These are phyloP conservation scores for Phytophthora boehmeriae DNA, from an alignment of 352 stramenopile genomes.

Conservation along the genomic window DNA sequence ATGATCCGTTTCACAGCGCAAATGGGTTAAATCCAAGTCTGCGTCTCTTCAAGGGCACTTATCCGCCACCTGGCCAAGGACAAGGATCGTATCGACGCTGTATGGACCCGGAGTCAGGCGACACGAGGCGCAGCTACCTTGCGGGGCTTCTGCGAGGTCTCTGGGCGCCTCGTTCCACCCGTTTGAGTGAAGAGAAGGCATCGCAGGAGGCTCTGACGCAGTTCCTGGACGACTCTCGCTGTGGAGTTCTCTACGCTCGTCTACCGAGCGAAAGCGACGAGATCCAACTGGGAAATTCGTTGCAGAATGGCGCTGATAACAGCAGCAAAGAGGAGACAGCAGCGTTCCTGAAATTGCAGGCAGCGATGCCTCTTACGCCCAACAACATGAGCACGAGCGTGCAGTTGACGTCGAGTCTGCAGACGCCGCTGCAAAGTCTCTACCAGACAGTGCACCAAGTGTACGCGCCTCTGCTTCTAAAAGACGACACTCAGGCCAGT, in stretches of 20 bases:
- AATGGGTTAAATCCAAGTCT: background rate
- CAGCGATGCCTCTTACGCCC: slow-evolving; percentile 49
- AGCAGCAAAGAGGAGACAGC: slow-evolving; percentile 36
- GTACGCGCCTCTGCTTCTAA: slow-evolving; percentile 78
- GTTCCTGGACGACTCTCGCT: slow-evolving; percentile 81
- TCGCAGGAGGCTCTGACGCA: slow-evolving; percentile 55
- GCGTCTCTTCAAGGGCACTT: slow-evolving; percentile 11
- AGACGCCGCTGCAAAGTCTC: slow-evolving; percentile 77
- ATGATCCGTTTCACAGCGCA: too few relatives aligned
- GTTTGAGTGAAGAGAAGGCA: slow-evolving; percentile 41
- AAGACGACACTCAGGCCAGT: slow-evolving; percentile 46
- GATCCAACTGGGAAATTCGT: slow-evolving; percentile 22
- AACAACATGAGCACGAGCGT: slow-evolving; percentile 79
- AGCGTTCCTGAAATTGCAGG: slow-evolving; percentile 71
- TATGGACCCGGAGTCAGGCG: slow-evolving; percentile 44
- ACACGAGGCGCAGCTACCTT: slow-evolving; percentile 67
- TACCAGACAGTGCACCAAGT: slow-evolving; percentile 85
- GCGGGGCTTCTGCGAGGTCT: slow-evolving; percentile 63
- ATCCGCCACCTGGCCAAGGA: slow-evolving; percentile 1
- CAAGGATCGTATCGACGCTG: background rate
- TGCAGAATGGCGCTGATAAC: slow-evolving; percentile 13
- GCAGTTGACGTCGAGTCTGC: slow-evolving; percentile 68
- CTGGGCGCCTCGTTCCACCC: slow-evolving; percentile 52
- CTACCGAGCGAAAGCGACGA: slow-evolving; percentile 33
- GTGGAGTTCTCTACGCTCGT: slow-evolving; percentile 59